Base-by-base conservation (phyloP, 768 basidiomycete species). In the Lentinula edodes region DNA sequence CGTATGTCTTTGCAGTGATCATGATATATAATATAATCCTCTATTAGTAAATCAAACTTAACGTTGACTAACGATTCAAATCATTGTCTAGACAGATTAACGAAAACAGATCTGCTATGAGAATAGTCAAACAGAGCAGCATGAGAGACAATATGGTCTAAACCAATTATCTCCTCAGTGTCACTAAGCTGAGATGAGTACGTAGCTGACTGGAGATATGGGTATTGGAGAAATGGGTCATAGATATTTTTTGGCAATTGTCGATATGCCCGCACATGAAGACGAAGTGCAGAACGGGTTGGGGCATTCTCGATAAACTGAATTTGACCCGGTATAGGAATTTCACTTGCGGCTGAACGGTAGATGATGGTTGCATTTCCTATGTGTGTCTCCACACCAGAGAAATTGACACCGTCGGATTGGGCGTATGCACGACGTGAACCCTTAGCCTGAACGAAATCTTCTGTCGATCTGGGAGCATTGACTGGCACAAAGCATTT, bases 341-440 rank as follows among this genome's bases (percentile, higher is more conserved):
- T 13, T 58, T 58, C 56, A 43, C 56, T 58, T 18, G 56, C 8
- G 12, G 56, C n/a, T 8, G 56, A 23, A 10, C 42, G 42, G 39
- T 54, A 54, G 38, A 54, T 54, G 56, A 58, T 58, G 23, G 5
- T 45, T 23, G 42, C 28, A 45, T 58, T 58, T 23, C 56, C 56
- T 32, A 34, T 10, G 23, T 58, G 56, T 13, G 42, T 43, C 8
- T 8, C 23, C 8, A 12, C 15, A 8, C 28, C 41, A 5, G 56
- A 58, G 36, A 58, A 41, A 34, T 43, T 16, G 20, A 58, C 28
- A n/a, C 56, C 42, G 28, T 46, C 23, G 28, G n/a, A 38, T 28
- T 43, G 45, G 41, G 39, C 56, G 7, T 58, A 46, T n/a, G 45
- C 56, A 28, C 32, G 20, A 38, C 45, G 56, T 7, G 10, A 13